Evolutionary conservation across 1,139 yeast genomes (phyloP).

Genomic region (Suhomyces choctaworum): DNA sequence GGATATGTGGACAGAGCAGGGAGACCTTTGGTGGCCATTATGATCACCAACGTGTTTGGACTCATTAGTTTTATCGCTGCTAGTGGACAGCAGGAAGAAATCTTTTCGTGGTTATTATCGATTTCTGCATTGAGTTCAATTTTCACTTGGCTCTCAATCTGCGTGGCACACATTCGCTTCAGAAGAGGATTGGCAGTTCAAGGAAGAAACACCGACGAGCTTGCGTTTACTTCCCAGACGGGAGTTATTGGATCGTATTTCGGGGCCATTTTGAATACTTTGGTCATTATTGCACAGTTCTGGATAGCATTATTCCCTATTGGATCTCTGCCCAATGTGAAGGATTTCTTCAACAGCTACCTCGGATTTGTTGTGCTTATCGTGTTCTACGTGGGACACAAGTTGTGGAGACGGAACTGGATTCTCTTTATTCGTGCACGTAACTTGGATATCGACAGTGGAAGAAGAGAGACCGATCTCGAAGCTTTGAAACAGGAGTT

Average conservation of each 20-base stretch:
- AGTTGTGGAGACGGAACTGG: slow-evolving; percentile 41
- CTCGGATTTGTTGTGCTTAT: slow-evolving; percentile 41
- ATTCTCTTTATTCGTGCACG: slow-evolving; percentile 43
- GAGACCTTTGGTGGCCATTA: slow-evolving; percentile 32
- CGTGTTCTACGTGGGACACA: slow-evolving; percentile 41
- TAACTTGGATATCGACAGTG: slow-evolving; percentile 66
- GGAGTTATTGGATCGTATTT: slow-evolving; percentile 56
- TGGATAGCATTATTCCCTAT: slow-evolving; percentile 43
- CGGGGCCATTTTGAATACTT: slow-evolving; percentile 46
- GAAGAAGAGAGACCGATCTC: slow-evolving; percentile 67
- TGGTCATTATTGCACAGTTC: slow-evolving; percentile 59
- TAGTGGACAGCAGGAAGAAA: slow-evolving; percentile 31
- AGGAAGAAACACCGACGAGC: slow-evolving; percentile 47
- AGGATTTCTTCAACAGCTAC: slow-evolving; percentile 36
- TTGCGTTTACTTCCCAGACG: slow-evolving; percentile 54
- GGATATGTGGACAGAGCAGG: slow-evolving; percentile 30
- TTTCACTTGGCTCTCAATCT: slow-evolving; percentile 43
- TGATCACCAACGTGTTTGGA: slow-evolving; percentile 31
- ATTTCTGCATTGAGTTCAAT: slow-evolving; percentile 42
- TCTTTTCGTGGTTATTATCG: slow-evolving; percentile 40
- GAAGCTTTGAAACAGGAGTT: slow-evolving; percentile 66
- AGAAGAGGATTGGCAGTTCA: slow-evolving; percentile 34
- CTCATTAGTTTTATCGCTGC: slow-evolving; percentile 34
- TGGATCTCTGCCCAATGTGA: slow-evolving; percentile 37
- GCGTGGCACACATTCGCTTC: slow-evolving; percentile 39